Conservation (phyloP, 192 early-diverging fungal species). For the Lunasporangiospora selenospora region DNA sequence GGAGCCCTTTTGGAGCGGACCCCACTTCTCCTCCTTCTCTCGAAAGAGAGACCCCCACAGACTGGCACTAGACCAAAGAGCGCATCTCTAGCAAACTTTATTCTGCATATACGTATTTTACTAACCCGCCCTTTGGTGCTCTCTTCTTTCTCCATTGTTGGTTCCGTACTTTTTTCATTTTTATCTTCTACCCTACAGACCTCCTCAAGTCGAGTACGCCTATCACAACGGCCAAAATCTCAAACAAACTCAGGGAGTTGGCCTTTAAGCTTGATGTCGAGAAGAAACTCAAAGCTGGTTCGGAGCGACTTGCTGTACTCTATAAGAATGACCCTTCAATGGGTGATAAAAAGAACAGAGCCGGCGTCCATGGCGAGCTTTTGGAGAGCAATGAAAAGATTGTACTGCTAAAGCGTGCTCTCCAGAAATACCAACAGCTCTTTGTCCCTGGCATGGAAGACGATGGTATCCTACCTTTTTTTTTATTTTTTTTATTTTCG, state of each 20-base stretch:
- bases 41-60: too few species aligned
- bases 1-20: constrained; percentile 15
- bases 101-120: too few species aligned
- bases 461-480: too few species aligned
- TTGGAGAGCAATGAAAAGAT: constrained; percentile 81
- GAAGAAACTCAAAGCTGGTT: constrained; percentile 88
- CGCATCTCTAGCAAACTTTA: too few species aligned
- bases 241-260: constrained; percentile 86
- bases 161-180: constrained; percentile 48
- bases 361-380: constrained; percentile 61
- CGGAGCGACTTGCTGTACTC: constrained; percentile 69
- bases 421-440: constrained; percentile 87
- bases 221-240: constrained; percentile 73
- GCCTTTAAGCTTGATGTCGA: constrained; percentile 94
- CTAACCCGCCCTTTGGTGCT: constrained; percentile 29
- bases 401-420: constrained; percentile 70
- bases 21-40: constrained; percentile 33
- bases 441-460: constrained; percentile 83
- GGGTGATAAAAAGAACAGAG: constrained; percentile 60
- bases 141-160: constrained; percentile 9
- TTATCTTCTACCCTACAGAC: constrained; percentile 56
- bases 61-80: too few species aligned
- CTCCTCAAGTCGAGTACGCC: constrained; percentile 72
- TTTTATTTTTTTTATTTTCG: constrained; percentile 1
- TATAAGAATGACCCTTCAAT: constrained; percentile 57